Evolutionary conservation across 2,329 filamentous ascomycete species (phyloP), one percentile per base, ranked within the genome.

Genomic region (Colletotrichum sp.): DNA sequence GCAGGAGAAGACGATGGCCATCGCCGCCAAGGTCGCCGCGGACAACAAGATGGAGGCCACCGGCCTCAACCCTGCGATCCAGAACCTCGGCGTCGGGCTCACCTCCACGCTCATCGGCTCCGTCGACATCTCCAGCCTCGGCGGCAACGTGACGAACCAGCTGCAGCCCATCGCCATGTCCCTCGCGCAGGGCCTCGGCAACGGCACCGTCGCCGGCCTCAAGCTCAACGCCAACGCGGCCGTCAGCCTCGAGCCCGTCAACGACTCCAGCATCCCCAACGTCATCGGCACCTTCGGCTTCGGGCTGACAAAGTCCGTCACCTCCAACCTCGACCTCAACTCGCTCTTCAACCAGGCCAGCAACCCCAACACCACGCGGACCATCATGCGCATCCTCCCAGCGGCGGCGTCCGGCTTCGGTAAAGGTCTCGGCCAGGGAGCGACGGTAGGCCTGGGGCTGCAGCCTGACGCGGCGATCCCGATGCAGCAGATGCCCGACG

Each of bases 51-150:
- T 82, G 78, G 65, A 79, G 12, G 78, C 78, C 13, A 80, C 78
- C 10, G 81, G 82, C 18, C 75, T 84, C 24, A 83, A 83, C 70
- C 79, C 81, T 0, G 74, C 79, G 4, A 77, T 84, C 61, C 79
- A 82, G 67, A 82, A 80, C 64, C 76, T 81, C 8, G 81, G 80
- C 48, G 79, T 80, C 64, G 83, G 83, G 4, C 75, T 81, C 3
- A 77, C 80, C 1, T 78, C 81, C 1, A 80, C 82, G 6, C 77
- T 83, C 1, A 70, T 84, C 6, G 79, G 80, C 16, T 67, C 82
- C 5, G 60, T 82, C 32, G 76, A 81, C 68, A 15, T 81, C 28
- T 75, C 69, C 0, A 75, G 67, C 16, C 61, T 80, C 12, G 52
- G 70, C 6, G 66, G 68, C n/a, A 76, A 75, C 61, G 24, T 78